phyloP scores from a whole-genome alignment of 2,329 filamentous ascomycete species.

The Emmonsiellopsis sp. region DNA sequence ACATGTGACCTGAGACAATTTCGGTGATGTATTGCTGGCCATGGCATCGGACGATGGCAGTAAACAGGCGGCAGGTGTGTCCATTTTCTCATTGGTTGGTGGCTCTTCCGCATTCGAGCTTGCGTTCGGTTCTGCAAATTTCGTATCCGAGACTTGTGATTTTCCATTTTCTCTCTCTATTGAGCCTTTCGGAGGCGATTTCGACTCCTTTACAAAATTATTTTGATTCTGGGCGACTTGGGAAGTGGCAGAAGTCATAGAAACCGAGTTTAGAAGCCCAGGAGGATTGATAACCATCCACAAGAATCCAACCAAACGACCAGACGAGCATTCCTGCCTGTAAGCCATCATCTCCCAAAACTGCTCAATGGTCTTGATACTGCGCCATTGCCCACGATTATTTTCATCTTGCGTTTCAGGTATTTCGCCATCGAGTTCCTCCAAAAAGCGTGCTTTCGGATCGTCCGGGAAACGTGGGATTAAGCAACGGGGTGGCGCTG shows the following conservation, averaged over 20 bases:
- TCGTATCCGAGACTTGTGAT: not conserved
- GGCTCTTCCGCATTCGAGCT: not conserved
- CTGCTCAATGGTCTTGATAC: constrained; percentile 71
- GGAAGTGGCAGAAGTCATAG: constrained; percentile 10
- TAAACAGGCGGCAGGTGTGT: too few relatives aligned
- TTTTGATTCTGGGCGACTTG: not conserved
- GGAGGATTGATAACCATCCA: constrained; percentile 77
- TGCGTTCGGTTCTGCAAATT: not conserved
- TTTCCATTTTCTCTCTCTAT: not conserved
- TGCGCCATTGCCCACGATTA: constrained; percentile 65
- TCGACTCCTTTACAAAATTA: not conserved
- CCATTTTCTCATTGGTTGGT: not conserved
- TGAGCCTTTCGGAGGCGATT: not conserved
- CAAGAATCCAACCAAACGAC: constrained; percentile 83
- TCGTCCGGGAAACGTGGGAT: constrained; percentile 92
- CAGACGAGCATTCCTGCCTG: constrained; percentile 88
- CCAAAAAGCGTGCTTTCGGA: constrained; percentile 80
- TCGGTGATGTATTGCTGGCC: not conserved
- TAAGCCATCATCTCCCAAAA: constrained; percentile 99
- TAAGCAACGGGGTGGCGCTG: constrained; percentile 69
- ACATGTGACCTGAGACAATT: constrained; percentile 18
- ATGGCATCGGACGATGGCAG: not conserved
- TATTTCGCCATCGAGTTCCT: constrained; percentile 80
- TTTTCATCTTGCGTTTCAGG: constrained; percentile 44
- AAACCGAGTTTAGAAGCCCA: constrained; percentile 27